phyloP scores from a whole-genome alignment of 495 filamentous ascomycete species.

The Paragyromitra xinjiangensis region DNA sequence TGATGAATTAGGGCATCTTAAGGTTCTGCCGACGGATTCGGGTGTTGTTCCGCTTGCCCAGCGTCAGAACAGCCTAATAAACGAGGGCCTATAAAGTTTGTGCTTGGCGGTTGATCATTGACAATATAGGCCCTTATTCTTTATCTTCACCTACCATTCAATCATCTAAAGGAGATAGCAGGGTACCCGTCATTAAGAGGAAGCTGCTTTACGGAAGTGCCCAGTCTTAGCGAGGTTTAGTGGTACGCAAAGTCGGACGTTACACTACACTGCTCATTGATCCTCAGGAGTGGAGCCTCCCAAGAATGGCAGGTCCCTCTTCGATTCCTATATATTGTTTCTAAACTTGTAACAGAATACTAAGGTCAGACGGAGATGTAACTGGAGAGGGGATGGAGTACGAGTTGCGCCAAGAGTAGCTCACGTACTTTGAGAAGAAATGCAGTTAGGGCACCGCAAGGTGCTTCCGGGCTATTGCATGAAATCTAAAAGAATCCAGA shows the following conservation, averaged over 20 bases:
- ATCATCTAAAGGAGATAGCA: background rate
- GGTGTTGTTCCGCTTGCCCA: conserved; percentile 31
- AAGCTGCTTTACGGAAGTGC: background rate
- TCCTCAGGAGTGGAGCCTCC: background rate
- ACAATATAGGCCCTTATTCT: background rate
- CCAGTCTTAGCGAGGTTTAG: background rate
- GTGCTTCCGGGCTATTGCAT: background rate
- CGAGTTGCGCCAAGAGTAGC: background rate
- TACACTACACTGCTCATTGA: background rate
- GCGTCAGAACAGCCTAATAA: conserved; percentile 25
- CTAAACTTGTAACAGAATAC: background rate
- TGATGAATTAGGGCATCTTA: background rate
- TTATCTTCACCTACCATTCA: background rate
- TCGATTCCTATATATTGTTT: background rate
- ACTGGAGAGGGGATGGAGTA: background rate
- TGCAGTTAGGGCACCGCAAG: background rate
- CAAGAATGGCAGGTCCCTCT: background rate
- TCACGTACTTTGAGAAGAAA: background rate
- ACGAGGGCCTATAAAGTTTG: background rate
- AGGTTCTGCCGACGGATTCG: conserved; percentile 15
- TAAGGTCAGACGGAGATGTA: background rate
- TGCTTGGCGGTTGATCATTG: conserved; percentile 8
- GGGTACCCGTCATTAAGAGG: background rate
- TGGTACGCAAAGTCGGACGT: background rate
- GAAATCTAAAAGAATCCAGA: too few relatives aligned